Percentiles rank a stretch among this genome's conserved stretches.
Evolutionary conservation across 257 asterid genomes (phyloP).

Genomic region (Solanum sitiens): DNA sequence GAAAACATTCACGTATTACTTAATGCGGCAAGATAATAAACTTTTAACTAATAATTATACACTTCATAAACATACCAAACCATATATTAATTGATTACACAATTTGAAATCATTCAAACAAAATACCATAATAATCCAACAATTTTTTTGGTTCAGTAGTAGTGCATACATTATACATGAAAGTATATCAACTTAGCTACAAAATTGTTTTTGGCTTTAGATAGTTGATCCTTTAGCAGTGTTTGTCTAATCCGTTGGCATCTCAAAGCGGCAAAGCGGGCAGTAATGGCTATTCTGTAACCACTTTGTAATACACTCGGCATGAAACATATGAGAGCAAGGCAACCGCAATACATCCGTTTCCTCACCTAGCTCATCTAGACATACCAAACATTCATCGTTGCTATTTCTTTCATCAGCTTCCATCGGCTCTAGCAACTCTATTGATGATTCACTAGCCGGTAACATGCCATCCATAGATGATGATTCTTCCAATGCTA

Average conservation of each 20-base stretch:
- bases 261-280: slow-evolving; percentile 3
- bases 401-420: background rate
- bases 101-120: no score
- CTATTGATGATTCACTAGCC: background rate
- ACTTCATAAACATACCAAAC: no score
- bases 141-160: no score
- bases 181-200: no score
- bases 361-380: background rate
- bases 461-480: background rate
- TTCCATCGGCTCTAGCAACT: background rate
- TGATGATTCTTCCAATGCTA: background rate
- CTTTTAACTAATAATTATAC: no score
- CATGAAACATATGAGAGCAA: slow-evolving; percentile 9
- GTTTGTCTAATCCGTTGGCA: background rate
- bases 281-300: background rate
- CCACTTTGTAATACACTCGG: slow-evolving; percentile 1
- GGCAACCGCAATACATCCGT: background rate
- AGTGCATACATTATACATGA: no score
- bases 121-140: no score
- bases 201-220: background rate
- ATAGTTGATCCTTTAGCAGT: background rate
- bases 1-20: no score
- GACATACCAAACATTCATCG: background rate
- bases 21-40: no score
- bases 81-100: no score